Conservation (phyloP, 108 stramenopile species). For the Nitzschia sp. region DNA sequence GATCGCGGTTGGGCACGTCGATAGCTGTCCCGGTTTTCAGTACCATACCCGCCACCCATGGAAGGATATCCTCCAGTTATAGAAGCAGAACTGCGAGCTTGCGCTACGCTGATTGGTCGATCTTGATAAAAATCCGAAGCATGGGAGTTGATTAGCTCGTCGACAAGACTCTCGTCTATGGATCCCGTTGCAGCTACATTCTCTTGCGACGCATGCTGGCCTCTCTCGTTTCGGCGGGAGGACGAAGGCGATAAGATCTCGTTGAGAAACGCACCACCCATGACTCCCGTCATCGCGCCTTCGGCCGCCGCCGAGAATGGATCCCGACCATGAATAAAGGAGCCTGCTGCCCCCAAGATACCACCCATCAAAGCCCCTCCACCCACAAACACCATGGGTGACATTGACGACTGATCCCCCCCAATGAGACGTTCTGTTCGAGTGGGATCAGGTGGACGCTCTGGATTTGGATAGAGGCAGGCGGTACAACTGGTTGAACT, state of each 20-base stretch:
- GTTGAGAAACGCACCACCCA: slow-evolving; percentile 45
- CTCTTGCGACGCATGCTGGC: neutral
- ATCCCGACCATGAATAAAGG: slow-evolving; percentile 28
- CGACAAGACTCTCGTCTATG: neutral
- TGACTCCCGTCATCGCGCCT: slow-evolving; percentile 44
- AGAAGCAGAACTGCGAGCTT: neutral
- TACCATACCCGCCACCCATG: neutral
- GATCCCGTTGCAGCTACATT: neutral
- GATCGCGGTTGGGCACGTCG: slow-evolving; percentile 9
- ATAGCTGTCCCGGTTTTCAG: neutral
- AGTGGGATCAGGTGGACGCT: slow-evolving; percentile 25
- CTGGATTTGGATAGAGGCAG: slow-evolving; percentile 25
- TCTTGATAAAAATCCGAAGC: neutral
- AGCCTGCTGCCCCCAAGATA: slow-evolving; percentile 34
- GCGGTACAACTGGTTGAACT: slow-evolving; percentile 28
- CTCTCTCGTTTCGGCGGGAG: neutral
- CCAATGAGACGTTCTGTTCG: slow-evolving; percentile 21
- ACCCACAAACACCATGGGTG: slow-evolving; percentile 14
- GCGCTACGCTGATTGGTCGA: neutral
- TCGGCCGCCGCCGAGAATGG: slow-evolving; percentile 23
- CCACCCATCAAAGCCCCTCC: slow-evolving; percentile 45
- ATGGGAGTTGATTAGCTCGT: neutral
- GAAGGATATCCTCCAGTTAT: slow-evolving; percentile 10
- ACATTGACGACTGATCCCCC: neutral
- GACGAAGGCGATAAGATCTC: slow-evolving; percentile 19